Percentiles rank a stretch among this genome's conserved stretches.
Evolutionary conservation across 495 filamentous ascomycete genomes (phyloP).

Genomic region (Letharia columbiana): DNA sequence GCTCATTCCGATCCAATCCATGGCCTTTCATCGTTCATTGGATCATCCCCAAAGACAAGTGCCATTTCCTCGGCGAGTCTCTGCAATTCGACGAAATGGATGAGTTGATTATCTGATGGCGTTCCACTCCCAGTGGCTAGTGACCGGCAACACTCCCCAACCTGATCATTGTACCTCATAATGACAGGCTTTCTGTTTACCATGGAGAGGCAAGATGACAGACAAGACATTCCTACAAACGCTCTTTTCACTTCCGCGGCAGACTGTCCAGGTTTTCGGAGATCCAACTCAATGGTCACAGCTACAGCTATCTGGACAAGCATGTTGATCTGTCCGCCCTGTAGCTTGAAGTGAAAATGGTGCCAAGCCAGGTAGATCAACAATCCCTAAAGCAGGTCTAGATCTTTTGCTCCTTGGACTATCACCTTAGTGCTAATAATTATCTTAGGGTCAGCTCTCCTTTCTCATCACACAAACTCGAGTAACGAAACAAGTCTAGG

Average conservation of each 20-base stretch:
- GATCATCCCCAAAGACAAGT: slow-evolving; percentile 13
- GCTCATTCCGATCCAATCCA: neutral
- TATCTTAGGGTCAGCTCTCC: neutral
- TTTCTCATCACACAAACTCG: neutral
- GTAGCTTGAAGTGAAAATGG: slow-evolving; percentile 20
- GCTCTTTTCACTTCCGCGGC: neutral
- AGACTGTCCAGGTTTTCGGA: slow-evolving; percentile 8
- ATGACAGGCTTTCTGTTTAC: slow-evolving; percentile 8
- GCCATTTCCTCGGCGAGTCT: slow-evolving; percentile 6
- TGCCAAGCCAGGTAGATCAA: slow-evolving; percentile 27
- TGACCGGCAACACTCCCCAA: slow-evolving; percentile 6
- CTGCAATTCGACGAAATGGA: slow-evolving; percentile 9
- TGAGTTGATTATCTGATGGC: slow-evolving; percentile 5
- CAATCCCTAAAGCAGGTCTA: slow-evolving; percentile 28
- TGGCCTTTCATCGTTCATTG: neutral
- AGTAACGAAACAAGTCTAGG: neutral
- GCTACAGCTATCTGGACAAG: slow-evolving; percentile 25
- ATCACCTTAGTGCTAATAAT: slow-evolving; percentile 13
- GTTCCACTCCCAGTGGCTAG: neutral
- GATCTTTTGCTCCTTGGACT: slow-evolving; percentile 23
- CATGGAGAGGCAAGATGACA: slow-evolving; percentile 15
- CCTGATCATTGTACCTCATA: slow-evolving; percentile 4
- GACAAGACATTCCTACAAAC: neutral
- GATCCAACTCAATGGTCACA: slow-evolving; percentile 22
- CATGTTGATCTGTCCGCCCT: slow-evolving; percentile 20